Conservation (phyloP, 768 basidiomycete genomes). For the Termitomyces sp. region DNA sequence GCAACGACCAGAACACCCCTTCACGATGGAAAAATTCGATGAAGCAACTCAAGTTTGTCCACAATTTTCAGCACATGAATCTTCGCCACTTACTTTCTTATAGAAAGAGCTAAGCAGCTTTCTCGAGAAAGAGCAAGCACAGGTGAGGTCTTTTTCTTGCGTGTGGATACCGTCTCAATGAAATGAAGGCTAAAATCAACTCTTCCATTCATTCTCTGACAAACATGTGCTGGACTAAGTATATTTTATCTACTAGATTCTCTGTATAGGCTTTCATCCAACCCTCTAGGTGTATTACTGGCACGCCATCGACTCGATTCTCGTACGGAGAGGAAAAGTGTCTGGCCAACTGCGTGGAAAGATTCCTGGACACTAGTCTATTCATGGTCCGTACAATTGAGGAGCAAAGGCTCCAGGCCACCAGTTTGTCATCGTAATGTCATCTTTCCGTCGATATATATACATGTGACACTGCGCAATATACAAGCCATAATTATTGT, state of each 20-base stretch:
- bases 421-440: conserved; percentile 5
- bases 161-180: conserved; percentile 3
- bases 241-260: conserved; percentile 21
- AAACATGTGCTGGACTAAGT: conserved; percentile 92
- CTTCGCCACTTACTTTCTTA: conserved; percentile 2
- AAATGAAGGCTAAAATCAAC: conserved; percentile 44
- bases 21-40: conserved; percentile 56
- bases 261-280: background rate
- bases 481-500: conserved; percentile 13
- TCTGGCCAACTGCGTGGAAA: conserved; percentile 83
- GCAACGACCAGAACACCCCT: background rate
- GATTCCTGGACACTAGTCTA: conserved; percentile 84
- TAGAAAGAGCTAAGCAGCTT: conserved; percentile 82
- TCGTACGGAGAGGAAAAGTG: conserved; percentile 77
- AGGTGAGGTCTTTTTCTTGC: conserved; percentile 38
- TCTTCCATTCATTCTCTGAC: conserved; percentile 73
- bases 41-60: conserved; percentile 63
- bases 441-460: background rate
- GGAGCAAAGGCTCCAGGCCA: conserved; percentile 28
- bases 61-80: background rate
- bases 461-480: background rate
- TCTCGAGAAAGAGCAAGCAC: conserved; percentile 77
- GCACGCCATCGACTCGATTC: conserved; percentile 72
- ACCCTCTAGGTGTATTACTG: conserved; percentile 64
- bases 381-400: conserved; percentile 73